A percentile compares a stretch with the other conserved stretches of the same genome.
Evolutionary conservation across 805 yeast species (phyloP).

Genomic region (Spathaspora arborariae): DNA sequence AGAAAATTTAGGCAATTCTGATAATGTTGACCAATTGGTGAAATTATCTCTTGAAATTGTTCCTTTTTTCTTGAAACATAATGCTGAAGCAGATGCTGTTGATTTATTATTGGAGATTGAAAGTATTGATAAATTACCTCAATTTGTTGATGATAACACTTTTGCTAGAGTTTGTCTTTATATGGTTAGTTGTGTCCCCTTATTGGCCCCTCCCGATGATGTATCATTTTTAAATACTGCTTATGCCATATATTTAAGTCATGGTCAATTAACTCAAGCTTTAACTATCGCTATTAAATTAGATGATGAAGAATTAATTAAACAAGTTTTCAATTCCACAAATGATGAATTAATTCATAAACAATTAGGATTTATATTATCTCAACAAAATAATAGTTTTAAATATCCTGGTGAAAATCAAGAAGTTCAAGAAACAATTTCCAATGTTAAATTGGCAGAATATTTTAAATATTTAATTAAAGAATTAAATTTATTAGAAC

Average conservation of each 20-base stretch:
- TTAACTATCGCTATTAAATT: constrained; percentile 83
- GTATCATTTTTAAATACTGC: constrained; percentile 83
- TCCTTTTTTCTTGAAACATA: constrained; percentile 87
- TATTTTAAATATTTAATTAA: constrained; percentile 76
- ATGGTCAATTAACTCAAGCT: constrained; percentile 84
- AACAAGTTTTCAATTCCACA: constrained; percentile 78
- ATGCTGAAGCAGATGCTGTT: constrained; percentile 98
- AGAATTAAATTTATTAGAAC: constrained; percentile 83
- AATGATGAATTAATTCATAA: constrained; percentile 70
- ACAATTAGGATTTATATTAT: constrained; percentile 86
- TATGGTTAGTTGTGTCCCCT: constrained; percentile 94
- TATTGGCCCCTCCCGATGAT: constrained; percentile 94
- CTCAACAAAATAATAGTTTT: constrained; percentile 82
- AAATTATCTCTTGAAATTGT: constrained; percentile 72
- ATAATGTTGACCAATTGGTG: constrained; percentile 40
- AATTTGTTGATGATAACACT: constrained; percentile 80
- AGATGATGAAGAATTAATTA: constrained; percentile 75
- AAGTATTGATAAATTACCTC: constrained; percentile 74
- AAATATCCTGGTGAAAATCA: constrained; percentile 56
- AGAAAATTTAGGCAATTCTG: constrained; percentile 38
- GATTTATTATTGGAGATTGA: constrained; percentile 90
- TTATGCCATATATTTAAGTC: constrained; percentile 73
- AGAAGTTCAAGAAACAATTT: constrained; percentile 78
- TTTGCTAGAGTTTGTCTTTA: constrained; percentile 88
- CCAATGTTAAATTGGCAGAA: constrained; percentile 74